Evolutionary conservation across 2,329 filamentous ascomycete genomes (phyloP), one percentile per base, ranked within the genome.

Genomic region (Ophiocordyceps sinensis): DNA sequence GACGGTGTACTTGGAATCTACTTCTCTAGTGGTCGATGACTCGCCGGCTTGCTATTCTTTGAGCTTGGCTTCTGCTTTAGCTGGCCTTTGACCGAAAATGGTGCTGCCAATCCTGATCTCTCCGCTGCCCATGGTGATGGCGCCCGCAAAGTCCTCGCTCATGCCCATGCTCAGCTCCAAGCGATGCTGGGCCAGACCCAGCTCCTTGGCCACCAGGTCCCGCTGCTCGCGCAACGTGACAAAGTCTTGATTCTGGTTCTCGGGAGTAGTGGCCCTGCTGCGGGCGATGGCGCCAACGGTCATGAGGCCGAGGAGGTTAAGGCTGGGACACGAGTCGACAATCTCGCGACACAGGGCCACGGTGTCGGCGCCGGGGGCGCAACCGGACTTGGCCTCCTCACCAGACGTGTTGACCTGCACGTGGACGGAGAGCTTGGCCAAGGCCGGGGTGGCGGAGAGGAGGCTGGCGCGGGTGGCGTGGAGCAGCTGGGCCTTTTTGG

Each of bases 111-210:
- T 77, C 43, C 91, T 74, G 6, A 98, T 88, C 68, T 96, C 87
- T 51, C 77, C 72, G 63, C 88, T 95, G 0, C 91, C 91, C 67
- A 86, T 67, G 12, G 62, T 64, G 54, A 96, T 80, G 1, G 91
- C 91, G 8, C 81, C 83, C 66, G 94, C 88, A 59, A 89, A 98
- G 61, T 98, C 91, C 54, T 85, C 79, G 57, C 87, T 95, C 91
- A 98, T 98, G 7, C 89, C 89, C 89, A 98, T 98, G 62, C 88
- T 95, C 62, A 96, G 61, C 67, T 95, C 87, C 52, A 95, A 57
- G n/a, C 44, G 47, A 45, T 71, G 70, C n/a, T 66, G 62, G 14
- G 67, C 57, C 39, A 65, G 41, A 1, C 54, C 55, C 17, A 67
- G 52, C 44, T 65, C 80, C 53, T 63, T 55, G 3, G 70, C 74